Evolutionary conservation across 116 monocot genomes (phyloP), one percentile per base, ranked within the genome.

Genomic region (Papilionanthe hybrid): DNA sequence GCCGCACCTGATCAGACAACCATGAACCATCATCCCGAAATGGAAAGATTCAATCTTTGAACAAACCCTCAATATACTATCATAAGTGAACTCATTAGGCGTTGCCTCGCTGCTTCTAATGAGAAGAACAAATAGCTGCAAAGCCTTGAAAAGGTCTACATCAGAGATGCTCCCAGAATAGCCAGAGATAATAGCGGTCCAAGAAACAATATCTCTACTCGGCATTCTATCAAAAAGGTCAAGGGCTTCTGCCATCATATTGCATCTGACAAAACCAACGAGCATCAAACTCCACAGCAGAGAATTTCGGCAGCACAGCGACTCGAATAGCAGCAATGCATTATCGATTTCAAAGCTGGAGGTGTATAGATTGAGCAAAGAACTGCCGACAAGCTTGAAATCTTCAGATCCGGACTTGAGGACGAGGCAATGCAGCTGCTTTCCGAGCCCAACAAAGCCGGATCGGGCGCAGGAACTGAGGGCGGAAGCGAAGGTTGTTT

Each of bases 51-150:
- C 80, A 15, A 86, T 18, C 48, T 55, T 83, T 9, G 75, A 77
- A 73, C 83, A 86, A 45, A 63, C 75, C 55, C 86, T 77, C 53
- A 86, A 30, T 22, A 83, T 20, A 56, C 55, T 72, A 74, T 86
- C 83, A 67, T 83, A 83, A 37, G 86, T 86, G 74, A 83, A 86
- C 49, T 81, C 83, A 48, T 83, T 86, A 9, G 83, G 78, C 75
- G 44, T 48, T 10, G 49, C 78, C 9, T 81, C 55, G 7, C 68
- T 41, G 0, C 56, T 58, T 9, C 42, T 20, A 67, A 25, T 42
- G 60, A 86, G 74, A 75, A 22, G 8, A 42, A 78, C 60, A 75
- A 86, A 86, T 68, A 83, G 28, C 29, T 81, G 75, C 32, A 86
- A 42, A 67, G 83, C 74, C 78, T 67, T 74, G 3, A 68, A 19